Evolutionary conservation across 345 rosid genomes (phyloP), one percentile per base, ranked within the genome.

Genomic region (Raphanus raphanistrum): DNA sequence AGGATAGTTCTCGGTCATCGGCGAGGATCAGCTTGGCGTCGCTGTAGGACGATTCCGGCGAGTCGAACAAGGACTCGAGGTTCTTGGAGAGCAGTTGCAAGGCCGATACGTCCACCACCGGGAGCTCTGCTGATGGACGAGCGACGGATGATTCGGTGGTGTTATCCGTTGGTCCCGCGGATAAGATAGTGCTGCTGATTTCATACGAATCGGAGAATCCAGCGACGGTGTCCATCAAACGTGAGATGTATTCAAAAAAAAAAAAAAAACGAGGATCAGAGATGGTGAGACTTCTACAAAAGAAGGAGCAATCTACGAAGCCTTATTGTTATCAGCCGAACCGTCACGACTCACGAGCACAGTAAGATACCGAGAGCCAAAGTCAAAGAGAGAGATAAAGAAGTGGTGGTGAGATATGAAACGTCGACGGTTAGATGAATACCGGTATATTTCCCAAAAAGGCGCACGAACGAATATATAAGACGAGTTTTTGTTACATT

Each of bases 1-100:
- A 86, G n/a, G 87, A 55, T 7, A 93, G 79, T 68, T 88, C 90
- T 2, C 77, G 75, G 54, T 85, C 91, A 17, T 79, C 82, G 28
- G 88, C 55, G 75, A 86, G 84, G 57, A 68, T 74, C 57, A 93
- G 85, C 76, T 79, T 87, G 21, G 93, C 93, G 69, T 93, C 98
- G 8, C 93, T 78, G 74, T 80, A 89, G 83, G 82, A 84, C n/a
- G 76, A 76, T 57, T 83, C 90, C 8, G 83, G 71, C 12, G 93
- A 85, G 4, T 84, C 83, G 62, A 93, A 83, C 27, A 87, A 31
- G 3, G 88, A 81, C 2, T 86, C 91, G 31, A 91, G 85, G 84
- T 75, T 79, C 45, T 27, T 72, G 7, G 97, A 90, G 66, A 93
- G 90, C 1, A 80, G 82, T 16, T 77, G 84, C 57, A 93, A 81